A percentile compares a stretch with the other conserved stretches of the same genome.
Evolutionary conservation across 1,284 basidiomycete genomes (phyloP).

Genomic region (Leccinum fallax): DNA sequence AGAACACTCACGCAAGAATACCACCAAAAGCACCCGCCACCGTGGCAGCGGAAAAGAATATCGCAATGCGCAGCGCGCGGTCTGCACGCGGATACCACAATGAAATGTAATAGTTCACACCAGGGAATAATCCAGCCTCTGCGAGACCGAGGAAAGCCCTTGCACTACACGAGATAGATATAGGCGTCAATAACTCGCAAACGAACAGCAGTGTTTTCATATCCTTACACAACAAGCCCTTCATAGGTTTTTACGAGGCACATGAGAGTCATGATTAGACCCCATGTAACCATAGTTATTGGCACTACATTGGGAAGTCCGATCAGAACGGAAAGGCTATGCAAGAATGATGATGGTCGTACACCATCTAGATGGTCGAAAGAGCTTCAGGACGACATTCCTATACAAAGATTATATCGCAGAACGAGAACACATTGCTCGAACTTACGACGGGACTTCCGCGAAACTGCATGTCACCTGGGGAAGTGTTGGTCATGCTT

Average conservation of each 20-base stretch:
- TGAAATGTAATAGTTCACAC: conserved; percentile 56
- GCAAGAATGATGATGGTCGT: conserved; percentile 10
- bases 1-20: conserved; percentile 33
- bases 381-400: conserved; percentile 48
- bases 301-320: conserved; percentile 39
- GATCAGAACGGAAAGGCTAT: conserved; percentile 3
- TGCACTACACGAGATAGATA: conserved; percentile 35
- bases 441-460: conserved; percentile 50
- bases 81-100: conserved; percentile 56
- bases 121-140: conserved; percentile 57
- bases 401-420: conserved; percentile 27
- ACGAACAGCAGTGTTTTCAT: neutral
- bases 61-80: conserved; percentile 52
- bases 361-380: conserved; percentile 53
- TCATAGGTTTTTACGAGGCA: conserved; percentile 39
- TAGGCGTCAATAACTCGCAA: conserved; percentile 4
- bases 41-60: conserved; percentile 62
- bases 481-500: neutral
- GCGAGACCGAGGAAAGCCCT: conserved; percentile 55
- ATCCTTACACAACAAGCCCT: conserved; percentile 31
- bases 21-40: conserved; percentile 51
- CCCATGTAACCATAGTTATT: conserved; percentile 53
- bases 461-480: conserved; percentile 49
- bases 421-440: neutral
- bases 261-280: conserved; percentile 45